Conservation (phyloP, 2,329 filamentous ascomycete genomes). For the Hymenoscyphus albidus region DNA sequence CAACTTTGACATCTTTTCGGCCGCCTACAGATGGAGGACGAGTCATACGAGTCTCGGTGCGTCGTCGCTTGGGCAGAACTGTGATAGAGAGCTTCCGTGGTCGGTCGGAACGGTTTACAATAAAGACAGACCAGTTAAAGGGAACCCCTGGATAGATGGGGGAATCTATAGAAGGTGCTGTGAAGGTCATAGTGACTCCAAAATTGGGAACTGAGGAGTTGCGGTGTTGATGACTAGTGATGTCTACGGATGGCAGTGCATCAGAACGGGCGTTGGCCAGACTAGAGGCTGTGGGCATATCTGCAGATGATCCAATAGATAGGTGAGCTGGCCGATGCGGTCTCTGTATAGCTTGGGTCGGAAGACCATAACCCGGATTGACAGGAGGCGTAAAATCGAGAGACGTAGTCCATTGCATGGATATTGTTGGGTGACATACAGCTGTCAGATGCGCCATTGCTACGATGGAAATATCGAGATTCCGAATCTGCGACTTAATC, state of each 20-base stretch:
- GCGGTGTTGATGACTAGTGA: constrained; percentile 41
- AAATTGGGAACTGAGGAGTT: constrained; percentile 52
- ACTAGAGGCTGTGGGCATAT: constrained; percentile 51
- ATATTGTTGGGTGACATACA: constrained; percentile 56
- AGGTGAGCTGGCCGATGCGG: constrained; percentile 61
- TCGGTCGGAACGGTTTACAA: constrained; percentile 65
- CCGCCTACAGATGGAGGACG: constrained; percentile 47
- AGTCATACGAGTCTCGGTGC: constrained; percentile 46
- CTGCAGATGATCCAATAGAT: constrained; percentile 54
- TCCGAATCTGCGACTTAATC: constrained; percentile 46
- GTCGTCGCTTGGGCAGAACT: constrained; percentile 61
- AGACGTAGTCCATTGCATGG: constrained; percentile 64
- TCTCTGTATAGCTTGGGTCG: constrained; percentile 56
- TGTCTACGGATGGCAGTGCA: constrained; percentile 55
- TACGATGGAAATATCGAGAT: constrained; percentile 57
- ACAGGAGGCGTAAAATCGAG: constrained; percentile 66
- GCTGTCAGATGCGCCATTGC: constrained; percentile 56
- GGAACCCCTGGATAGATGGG: constrained; percentile 60
- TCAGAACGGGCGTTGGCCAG: constrained; percentile 57
- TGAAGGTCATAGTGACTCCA: constrained; percentile 73
- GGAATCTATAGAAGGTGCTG: constrained; percentile 55
- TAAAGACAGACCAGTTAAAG: constrained; percentile 70
- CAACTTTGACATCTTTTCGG: constrained; percentile 40
- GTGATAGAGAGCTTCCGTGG: constrained; percentile 67
- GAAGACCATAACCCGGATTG: constrained; percentile 58